Conservation (phyloP, 2,329 filamentous ascomycete species). For the Daldinia sp. region DNA sequence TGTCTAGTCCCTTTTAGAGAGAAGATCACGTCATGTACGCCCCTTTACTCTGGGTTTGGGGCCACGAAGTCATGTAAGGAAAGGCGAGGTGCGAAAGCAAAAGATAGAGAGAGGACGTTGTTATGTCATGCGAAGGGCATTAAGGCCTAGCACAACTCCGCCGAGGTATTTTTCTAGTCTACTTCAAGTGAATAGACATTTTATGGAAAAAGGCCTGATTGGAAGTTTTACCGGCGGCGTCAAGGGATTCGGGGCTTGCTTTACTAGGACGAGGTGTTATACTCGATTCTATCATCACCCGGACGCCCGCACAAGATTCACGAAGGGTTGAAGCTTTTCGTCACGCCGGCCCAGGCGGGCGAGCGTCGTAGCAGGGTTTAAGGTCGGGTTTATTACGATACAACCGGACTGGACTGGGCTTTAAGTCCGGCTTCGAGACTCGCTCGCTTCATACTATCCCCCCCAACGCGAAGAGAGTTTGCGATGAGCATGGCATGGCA, state of each 20-base stretch:
- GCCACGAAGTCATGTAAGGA: constrained; percentile 55
- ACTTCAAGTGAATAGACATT: constrained; percentile 51
- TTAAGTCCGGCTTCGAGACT: constrained; percentile 4
- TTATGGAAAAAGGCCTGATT: constrained; percentile 24
- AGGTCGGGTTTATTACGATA: constrained; percentile 3
- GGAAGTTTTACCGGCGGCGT: constrained; percentile 27
- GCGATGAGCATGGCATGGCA: constrained; percentile 28
- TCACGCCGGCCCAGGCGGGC: constrained; percentile 1
- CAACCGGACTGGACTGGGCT: constrained; percentile 7
- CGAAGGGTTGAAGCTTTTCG: constrained; percentile 8
- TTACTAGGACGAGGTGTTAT: constrained; percentile 10
- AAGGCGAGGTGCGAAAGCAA: constrained; percentile 36
- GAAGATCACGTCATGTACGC: constrained; percentile 54
- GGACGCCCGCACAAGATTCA: constrained; percentile 4
- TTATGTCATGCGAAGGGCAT: constrained; percentile 38
- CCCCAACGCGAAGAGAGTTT: constrained; percentile 5
- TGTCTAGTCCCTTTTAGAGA: constrained; percentile 51
- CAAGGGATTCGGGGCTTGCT: constrained; percentile 17
- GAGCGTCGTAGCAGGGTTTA: constrained; percentile 8
- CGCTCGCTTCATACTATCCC: constrained; percentile 6
- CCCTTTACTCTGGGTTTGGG: constrained; percentile 45
- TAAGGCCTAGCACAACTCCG: constrained; percentile 27
- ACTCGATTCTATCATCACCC: constrained; percentile 1
- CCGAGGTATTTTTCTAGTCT: constrained; percentile 38
- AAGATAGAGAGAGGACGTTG: constrained; percentile 35